Conservation (phyloP, 257 asterid genomes). For the Ophiorrhiza pumila region DNA sequence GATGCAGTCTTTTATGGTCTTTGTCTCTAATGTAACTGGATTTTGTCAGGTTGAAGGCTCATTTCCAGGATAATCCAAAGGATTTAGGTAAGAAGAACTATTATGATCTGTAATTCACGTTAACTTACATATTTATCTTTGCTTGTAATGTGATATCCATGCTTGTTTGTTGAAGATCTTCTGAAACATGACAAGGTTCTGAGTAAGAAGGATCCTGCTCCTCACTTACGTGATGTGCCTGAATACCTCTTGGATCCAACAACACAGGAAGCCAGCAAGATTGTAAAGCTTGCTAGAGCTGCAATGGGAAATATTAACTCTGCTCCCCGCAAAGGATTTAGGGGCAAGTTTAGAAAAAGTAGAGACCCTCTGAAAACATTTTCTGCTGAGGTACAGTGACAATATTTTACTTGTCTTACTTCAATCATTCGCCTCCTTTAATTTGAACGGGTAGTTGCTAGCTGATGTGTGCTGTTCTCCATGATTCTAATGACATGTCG, state of each 20-base stretch:
- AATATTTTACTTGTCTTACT: neutral
- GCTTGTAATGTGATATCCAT: neutral
- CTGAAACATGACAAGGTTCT: slow-evolving; percentile 82
- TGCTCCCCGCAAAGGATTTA: slow-evolving; percentile 49
- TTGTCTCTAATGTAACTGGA: neutral
- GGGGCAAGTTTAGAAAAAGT: slow-evolving; percentile 59
- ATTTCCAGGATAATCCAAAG: slow-evolving; percentile 87
- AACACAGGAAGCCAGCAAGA: slow-evolving; percentile 94
- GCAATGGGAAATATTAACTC: slow-evolving; percentile 72
- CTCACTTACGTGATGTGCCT: slow-evolving; percentile 76
- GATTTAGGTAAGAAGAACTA: slow-evolving; percentile 60
- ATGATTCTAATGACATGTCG: neutral
- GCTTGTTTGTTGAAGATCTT: slow-evolving; percentile 51
- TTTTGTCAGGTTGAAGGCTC: slow-evolving; percentile 78
- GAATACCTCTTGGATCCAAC: slow-evolving; percentile 86
- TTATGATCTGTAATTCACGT: neutral
- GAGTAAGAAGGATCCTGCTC: slow-evolving; percentile 81
- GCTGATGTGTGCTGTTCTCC: neutral
- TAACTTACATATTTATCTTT: neutral
- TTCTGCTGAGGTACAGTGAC: slow-evolving; percentile 67
- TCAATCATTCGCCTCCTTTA: neutral
- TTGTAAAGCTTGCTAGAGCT: slow-evolving; percentile 86
- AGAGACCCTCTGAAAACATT: slow-evolving; percentile 80
- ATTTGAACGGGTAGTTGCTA: neutral
- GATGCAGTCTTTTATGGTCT: neutral